Conservation (phyloP, 192 early-diverging fungal genomes). For the Mortierella claussenii region DNA sequence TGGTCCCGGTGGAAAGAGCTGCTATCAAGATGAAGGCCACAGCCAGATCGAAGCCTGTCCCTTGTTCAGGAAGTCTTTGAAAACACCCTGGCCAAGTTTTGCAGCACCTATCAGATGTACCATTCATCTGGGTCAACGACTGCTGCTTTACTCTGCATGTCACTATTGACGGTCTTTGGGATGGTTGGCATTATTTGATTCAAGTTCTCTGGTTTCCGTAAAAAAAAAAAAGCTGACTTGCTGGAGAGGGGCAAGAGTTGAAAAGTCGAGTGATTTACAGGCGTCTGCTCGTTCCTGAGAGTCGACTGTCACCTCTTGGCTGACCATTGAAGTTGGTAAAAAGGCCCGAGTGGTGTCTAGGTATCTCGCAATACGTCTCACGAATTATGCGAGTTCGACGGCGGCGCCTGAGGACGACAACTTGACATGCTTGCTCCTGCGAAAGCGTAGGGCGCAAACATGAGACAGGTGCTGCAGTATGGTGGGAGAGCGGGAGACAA, state of each 20-base stretch:
- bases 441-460: background rate
- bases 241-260: background rate
- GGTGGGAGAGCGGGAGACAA: no score
- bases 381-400: no score
- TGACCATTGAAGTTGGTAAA: no score
- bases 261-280: background rate
- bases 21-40: no score
- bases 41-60: no score
- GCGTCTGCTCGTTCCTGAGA: no score
- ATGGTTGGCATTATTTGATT: background rate
- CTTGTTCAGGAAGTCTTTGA: background rate
- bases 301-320: background rate
- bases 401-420: no score
- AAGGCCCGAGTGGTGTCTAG: no score
- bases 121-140: background rate
- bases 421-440: background rate
- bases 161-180: background rate
- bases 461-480: no score
- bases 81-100: background rate
- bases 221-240: background rate
- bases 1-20: no score
- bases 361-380: no score
- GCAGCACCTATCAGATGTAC: background rate
- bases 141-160: background rate
- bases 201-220: background rate